Evolutionary conservation across 768 basidiomycete species (phyloP).

Genomic region (Naganishia vishniacii): DNA sequence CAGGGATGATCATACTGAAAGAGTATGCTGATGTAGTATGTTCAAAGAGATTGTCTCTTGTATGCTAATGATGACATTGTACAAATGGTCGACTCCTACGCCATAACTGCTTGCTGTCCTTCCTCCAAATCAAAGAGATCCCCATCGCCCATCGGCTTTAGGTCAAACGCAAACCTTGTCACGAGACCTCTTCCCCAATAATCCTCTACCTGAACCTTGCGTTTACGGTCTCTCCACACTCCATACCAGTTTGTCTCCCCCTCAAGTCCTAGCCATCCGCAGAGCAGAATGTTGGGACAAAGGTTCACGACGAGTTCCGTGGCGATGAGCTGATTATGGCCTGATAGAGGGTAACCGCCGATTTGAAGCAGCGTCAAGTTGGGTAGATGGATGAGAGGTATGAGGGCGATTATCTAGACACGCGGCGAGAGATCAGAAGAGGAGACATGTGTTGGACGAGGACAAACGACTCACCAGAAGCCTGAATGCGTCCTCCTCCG

Average conservation of each 20-base stretch:
- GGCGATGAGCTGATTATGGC: conserved; percentile 28
- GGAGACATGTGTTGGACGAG: no score
- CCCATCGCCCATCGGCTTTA: conserved; percentile 35
- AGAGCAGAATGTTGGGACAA: conserved; percentile 34
- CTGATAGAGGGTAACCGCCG: conserved; percentile 40
- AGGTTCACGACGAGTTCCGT: conserved; percentile 28
- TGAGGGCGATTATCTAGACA: conserved; percentile 33
- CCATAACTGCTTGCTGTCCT: conserved; percentile 3
- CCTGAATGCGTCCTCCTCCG: conserved; percentile 31
- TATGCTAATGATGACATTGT: no score
- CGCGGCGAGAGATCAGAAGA: no score
- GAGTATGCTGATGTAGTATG: no score
- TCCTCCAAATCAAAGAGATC: conserved; percentile 35
- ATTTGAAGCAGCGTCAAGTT: conserved; percentile 42
- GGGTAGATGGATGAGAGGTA: conserved; percentile 32
- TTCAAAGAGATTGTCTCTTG: no score
- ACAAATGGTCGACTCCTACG: not conserved
- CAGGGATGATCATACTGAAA: no score
- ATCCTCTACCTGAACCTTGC: conserved; percentile 8
- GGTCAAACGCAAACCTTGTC: conserved; percentile 10
- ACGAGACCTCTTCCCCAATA: conserved; percentile 20
- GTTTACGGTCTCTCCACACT: conserved; percentile 31
- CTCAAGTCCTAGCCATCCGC: conserved; percentile 39
- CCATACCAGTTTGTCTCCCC: conserved; percentile 45
- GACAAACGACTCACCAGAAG: conserved; percentile 39